Evolutionary conservation across 1,284 basidiomycete species (phyloP).

Genomic region (Irpex sp.): DNA sequence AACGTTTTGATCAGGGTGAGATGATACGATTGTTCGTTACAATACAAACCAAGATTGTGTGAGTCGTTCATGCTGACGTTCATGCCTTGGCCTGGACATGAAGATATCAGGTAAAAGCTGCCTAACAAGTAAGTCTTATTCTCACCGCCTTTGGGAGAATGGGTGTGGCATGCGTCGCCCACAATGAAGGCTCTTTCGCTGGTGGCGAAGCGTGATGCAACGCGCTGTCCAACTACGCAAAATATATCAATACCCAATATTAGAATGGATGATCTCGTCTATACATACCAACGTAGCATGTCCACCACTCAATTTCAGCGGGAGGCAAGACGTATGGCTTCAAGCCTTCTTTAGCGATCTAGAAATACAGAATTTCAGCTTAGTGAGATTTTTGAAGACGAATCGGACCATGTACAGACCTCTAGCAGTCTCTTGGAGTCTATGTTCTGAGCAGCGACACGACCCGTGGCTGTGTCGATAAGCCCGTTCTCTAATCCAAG

Average conservation of each 20-base stretch:
- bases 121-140: slow-evolving; percentile 14
- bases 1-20: neutral
- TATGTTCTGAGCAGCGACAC: slow-evolving; percentile 57
- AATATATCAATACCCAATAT: neutral
- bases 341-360: slow-evolving; percentile 60
- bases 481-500: slow-evolving; percentile 42
- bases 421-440: slow-evolving; percentile 59
- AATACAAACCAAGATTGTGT: slow-evolving; percentile 60
- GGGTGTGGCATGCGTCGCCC: slow-evolving; percentile 81
- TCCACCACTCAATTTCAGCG: slow-evolving; percentile 74
- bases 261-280: no score
- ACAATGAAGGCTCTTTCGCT: slow-evolving; percentile 75
- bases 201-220: slow-evolving; percentile 63
- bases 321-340: slow-evolving; percentile 63
- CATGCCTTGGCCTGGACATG: slow-evolving; percentile 51
- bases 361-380: no score
- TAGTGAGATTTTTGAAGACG: neutral
- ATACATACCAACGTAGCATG: slow-evolving; percentile 54
- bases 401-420: neutral
- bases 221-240: slow-evolving; percentile 63
- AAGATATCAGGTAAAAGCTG: no score
- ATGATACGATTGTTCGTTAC: neutral
- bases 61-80: slow-evolving; percentile 81
- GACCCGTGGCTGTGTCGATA: slow-evolving; percentile 14
- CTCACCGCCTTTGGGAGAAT: slow-evolving; percentile 73